Base-by-base conservation (phyloP, 2,329 filamentous ascomycete species). In the Colletotrichum shisoi region DNA sequence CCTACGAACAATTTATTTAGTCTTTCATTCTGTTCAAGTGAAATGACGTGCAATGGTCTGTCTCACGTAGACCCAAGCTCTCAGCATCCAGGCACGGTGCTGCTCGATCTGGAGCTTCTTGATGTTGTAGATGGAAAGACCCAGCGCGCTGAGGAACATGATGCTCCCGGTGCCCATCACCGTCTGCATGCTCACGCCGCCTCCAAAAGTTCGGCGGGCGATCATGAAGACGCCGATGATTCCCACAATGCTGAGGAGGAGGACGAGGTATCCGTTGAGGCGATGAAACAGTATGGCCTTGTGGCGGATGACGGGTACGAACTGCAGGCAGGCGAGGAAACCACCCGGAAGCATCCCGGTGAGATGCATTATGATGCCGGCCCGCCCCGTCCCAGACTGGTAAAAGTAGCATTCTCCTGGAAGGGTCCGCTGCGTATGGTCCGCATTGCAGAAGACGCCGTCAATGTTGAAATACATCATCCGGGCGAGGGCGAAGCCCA, bases 71-170 rank as follows among this genome's bases (percentile, higher is more conserved):
- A 83, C 76, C 83, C 83, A 84, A 8, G 82, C 79, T 24, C 87
- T 74, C 37, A 89, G 71, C 87, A 89, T 89, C 87, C 86, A 89
- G 3, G 85, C 84, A 1, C 87, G 80, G 68, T 89, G 87, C 71
- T 89, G 83, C 39, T 89, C 85, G 56, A 91, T 85, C 71, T 89
- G 86, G 2, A 89, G 74, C 2, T 79, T 76, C 73, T 85, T 88
- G 73, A 89, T 83, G 69, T 88, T 88, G 72, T 83, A 77, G 39
- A 81, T 82, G 1, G 85, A 83, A 49, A 88, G 67, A 0, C 72
- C 68, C 27, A 85, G 73, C 11, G 80, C 78, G 1, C 74, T 69
- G 0, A 82, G 73, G 2, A 84, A 84, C 9, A 81, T 72, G 37
- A 85, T 77, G 1, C 76, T 80, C 0, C 86, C 71, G 0, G 81